phyloP scores from a whole-genome alignment of 2,329 filamentous ascomycete species.

The Pseudogymnoascus sp. region DNA sequence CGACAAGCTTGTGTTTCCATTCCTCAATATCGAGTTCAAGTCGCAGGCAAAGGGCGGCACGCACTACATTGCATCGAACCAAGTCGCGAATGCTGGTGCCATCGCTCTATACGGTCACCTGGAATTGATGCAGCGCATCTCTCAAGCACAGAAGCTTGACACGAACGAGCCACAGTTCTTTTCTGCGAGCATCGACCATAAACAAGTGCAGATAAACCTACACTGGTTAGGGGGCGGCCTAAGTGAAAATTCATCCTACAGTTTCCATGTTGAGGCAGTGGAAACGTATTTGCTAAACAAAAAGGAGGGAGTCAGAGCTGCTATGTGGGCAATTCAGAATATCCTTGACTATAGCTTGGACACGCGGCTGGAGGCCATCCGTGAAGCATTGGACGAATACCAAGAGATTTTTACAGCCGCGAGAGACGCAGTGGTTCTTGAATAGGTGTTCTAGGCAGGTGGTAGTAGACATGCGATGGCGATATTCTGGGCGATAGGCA shows the following conservation, averaged over 20 bases:
- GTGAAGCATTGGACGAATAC: background rate
- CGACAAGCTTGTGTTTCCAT: background rate
- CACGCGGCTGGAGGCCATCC: background rate
- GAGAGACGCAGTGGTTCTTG: background rate
- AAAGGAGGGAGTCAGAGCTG: background rate
- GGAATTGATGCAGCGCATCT: background rate
- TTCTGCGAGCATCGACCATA: background rate
- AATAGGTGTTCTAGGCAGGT: no score
- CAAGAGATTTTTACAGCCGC: background rate
- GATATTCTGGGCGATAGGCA: no score
- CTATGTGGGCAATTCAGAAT: background rate
- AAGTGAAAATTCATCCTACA: background rate
- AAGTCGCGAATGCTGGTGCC: background rate
- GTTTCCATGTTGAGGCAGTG: background rate
- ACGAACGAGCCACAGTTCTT: background rate
- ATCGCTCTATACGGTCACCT: background rate
- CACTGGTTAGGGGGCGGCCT: background rate
- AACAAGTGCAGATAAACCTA: background rate
- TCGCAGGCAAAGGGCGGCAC: background rate
- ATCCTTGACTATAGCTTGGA: background rate
- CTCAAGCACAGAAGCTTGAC: background rate
- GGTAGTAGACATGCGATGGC: no score
- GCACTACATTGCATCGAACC: background rate
- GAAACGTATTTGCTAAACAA: background rate
- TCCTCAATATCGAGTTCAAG: background rate